Evolutionary conservation across 257 asterid genomes (phyloP), one percentile per base, ranked within the genome.

Genomic region (Petunia axillaris): DNA sequence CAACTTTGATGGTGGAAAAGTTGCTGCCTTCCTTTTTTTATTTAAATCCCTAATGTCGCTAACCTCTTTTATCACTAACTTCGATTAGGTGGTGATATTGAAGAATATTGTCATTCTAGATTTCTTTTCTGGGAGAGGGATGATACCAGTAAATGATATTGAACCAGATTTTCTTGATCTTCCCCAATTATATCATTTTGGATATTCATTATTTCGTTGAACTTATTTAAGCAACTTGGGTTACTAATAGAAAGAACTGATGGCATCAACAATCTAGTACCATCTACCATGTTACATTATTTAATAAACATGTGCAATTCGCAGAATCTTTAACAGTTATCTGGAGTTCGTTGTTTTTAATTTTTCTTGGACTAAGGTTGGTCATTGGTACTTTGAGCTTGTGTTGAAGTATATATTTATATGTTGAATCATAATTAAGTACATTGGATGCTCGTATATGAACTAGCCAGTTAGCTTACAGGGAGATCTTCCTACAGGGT

Each of bases 381-480:
- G 43, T 73, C 78, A 73, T 73, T 50, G 14, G 59, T 73, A 50
- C 50, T 73, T 35, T 8, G 13, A 73, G 78, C 63, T 36, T 13
- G 78, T 50, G 62, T 48, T 48, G 46, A 6, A 50, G 78, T 73
- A 50, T 52, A 52, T 50, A 73, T 73, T 50, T 36, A 16, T 50
- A 8, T 50, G 60, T 50, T 73, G 62, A 73, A 73, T 36, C 25
- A 73, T 50, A 10, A 35, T 35, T 73, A 35, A 50, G 48, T 55
- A 5, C 77, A 50, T 50, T 73, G 77, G 77, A 11, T 50, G 46
- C 58, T 50, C 36, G 46, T 50, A 50, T 8, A 60, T 36, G 50
- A 11, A 35, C 50, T 50, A 73, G 78, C 36, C 35, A 11, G 35
- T 70, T 36, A 48, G 41, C 13, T 11, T 73, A 50, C 11, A 50